phyloP scores from a whole-genome alignment of 768 basidiomycete species.

The Chalciporus sphaerocephalus region DNA sequence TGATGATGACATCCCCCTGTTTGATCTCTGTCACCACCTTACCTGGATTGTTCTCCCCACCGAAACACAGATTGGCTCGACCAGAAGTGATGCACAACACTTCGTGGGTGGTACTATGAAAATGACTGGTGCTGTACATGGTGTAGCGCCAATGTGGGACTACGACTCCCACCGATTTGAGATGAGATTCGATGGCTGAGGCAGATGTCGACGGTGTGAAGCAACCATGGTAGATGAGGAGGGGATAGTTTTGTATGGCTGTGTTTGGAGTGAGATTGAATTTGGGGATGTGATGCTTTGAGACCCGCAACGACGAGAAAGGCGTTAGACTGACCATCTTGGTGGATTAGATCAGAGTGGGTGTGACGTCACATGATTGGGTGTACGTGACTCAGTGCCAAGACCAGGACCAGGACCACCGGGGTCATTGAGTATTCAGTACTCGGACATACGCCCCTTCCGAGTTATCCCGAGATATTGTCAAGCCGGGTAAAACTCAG shows the following conservation, averaged over 20 bases:
- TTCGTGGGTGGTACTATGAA: conserved; percentile 42
- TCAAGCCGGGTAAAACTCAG: neutral
- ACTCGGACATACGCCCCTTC: neutral
- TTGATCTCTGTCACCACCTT: conserved; percentile 29
- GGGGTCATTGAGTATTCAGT: no score
- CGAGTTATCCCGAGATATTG: conserved; percentile 14
- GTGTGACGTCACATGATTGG: neutral
- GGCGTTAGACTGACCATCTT: conserved; percentile 14
- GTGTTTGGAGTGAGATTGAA: conserved; percentile 35
- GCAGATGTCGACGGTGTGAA: conserved; percentile 23
- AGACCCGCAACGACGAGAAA: conserved; percentile 24
- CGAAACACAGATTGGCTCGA: conserved; percentile 37
- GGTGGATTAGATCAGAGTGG: no score
- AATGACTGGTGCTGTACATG: conserved; percentile 40
- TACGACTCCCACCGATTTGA: conserved; percentile 32
- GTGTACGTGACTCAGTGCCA: neutral
- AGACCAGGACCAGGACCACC: no score
- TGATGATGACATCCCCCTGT: conserved; percentile 38
- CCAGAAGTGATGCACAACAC: conserved; percentile 35
- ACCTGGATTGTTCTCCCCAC: conserved; percentile 35
- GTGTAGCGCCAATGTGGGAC: conserved; percentile 40
- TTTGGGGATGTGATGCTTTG: conserved; percentile 31
- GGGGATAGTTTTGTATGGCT: conserved; percentile 31
- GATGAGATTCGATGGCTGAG: conserved; percentile 32
- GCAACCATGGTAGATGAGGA: conserved; percentile 36